Percentiles rank a stretch among this genome's conserved stretches.
phyloP scores from a whole-genome alignment of 2,329 filamentous ascomycete species.

The Microthyrium microscopicum region DNA sequence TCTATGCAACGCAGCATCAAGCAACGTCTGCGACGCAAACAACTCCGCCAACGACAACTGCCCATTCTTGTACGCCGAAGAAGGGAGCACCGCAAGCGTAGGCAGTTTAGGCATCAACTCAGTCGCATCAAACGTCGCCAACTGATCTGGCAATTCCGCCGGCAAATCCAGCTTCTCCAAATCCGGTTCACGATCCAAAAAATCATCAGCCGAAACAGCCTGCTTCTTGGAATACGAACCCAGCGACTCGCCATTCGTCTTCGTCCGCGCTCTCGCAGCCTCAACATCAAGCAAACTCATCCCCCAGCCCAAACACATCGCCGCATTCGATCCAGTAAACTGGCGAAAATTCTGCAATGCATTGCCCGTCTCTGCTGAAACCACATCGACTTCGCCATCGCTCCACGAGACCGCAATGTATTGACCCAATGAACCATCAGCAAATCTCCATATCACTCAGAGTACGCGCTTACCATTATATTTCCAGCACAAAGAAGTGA shows the following conservation, averaged over 20 bases:
- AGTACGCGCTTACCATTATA: constrained; percentile 20
- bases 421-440: constrained; percentile 35
- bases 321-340: constrained; percentile 10
- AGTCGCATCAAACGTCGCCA: constrained; percentile 24
- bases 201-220: constrained; percentile 16
- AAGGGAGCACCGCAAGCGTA: constrained; percentile 15
- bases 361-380: constrained; percentile 68
- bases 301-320: constrained; percentile 35
- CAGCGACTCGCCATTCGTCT: background rate
- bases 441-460: constrained; percentile 1
- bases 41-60: constrained; percentile 17
- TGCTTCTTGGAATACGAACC: constrained; percentile 5
- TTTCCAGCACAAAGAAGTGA: constrained; percentile 28
- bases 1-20: constrained; percentile 23
- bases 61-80: constrained; percentile 5
- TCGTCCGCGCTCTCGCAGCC: constrained; percentile 17
- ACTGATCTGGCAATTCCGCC: constrained; percentile 22
- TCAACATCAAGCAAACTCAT: constrained; percentile 36
- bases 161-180: constrained; percentile 18
- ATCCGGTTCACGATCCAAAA: constrained; percentile 21
- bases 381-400: constrained; percentile 59
- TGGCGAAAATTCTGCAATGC: constrained; percentile 51
- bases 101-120: constrained; percentile 21
- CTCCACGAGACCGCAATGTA: constrained; percentile 72
- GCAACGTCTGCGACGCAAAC: constrained; percentile 22